Evolutionary conservation across 2,329 filamentous ascomycete genomes (phyloP).

Genomic region (Colletotrichum paranaense): DNA sequence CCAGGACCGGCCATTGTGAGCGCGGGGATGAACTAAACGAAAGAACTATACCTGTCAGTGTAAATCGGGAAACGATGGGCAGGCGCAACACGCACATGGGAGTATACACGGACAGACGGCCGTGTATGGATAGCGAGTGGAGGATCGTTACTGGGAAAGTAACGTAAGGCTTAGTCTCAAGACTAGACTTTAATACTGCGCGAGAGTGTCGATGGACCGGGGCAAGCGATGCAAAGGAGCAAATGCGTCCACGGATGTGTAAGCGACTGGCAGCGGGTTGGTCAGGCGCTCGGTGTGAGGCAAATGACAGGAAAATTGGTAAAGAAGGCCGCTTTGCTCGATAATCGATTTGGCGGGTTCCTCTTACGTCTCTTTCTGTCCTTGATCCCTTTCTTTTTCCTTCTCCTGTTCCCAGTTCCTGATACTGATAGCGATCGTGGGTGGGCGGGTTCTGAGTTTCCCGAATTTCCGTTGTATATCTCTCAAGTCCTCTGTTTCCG

Average conservation of each 20-base stretch:
- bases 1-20: constrained; percentile 88
- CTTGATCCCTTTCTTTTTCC: constrained; percentile 32
- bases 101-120: constrained; percentile 41
- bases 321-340: constrained; percentile 20
- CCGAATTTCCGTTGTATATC: constrained; percentile 9
- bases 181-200: constrained; percentile 26
- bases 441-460: constrained; percentile 36
- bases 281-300: constrained; percentile 5
- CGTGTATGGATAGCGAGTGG: constrained; percentile 36
- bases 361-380: constrained; percentile 35
- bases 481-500: constrained; percentile 23
- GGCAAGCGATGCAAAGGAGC: constrained; percentile 3
- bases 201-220: neutral
- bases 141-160: constrained; percentile 19
- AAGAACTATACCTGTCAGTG: constrained; percentile 40
- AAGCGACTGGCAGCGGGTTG: constrained; percentile 22
- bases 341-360: constrained; percentile 19
- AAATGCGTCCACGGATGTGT: constrained; percentile 12
- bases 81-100: constrained; percentile 43
- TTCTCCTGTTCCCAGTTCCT: constrained; percentile 26
- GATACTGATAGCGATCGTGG: constrained; percentile 53
- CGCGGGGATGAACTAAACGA: constrained; percentile 48
- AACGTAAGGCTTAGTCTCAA: constrained; percentile 7
- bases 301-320: constrained; percentile 5
- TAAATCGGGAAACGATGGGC: neutral